Percentiles rank a stretch among this genome's conserved stretches.
phyloP scores from a whole-genome alignment of 768 basidiomycete genomes.

The Rickenella mellea region DNA sequence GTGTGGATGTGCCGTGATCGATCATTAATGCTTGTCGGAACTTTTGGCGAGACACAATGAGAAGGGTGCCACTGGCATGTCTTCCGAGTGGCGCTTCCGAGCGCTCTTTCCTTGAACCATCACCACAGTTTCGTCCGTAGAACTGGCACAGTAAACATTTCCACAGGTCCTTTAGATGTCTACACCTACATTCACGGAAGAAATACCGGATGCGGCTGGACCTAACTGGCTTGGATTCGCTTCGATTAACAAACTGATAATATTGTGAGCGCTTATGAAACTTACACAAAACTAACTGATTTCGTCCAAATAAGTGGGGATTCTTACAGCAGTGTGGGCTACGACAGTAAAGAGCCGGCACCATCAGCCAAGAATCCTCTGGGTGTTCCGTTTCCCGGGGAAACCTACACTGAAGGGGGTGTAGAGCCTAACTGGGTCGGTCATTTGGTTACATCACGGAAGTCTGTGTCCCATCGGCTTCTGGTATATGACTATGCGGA shows the following conservation, averaged over 20 bases:
- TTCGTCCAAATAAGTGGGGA: slow-evolving; percentile 40
- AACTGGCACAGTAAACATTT: no score
- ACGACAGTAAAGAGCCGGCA: slow-evolving; percentile 6
- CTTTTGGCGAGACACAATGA: no score
- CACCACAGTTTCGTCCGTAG: no score
- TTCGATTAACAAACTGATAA: slow-evolving; percentile 31
- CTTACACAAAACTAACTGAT: not conserved
- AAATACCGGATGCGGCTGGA: no score
- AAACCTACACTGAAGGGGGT: slow-evolving; percentile 32
- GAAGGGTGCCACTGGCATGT: no score
- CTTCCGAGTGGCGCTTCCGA: no score
- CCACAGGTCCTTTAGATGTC: no score
- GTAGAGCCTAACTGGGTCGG: slow-evolving; percentile 55
- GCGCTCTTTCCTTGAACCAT: no score
- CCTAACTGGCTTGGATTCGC: slow-evolving; percentile 35
- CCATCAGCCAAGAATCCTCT: slow-evolving; percentile 35
- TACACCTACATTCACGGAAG: no score
- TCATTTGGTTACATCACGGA: slow-evolving; percentile 31
- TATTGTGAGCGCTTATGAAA: slow-evolving; percentile 37
- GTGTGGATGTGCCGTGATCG: no score
- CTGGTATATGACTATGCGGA: slow-evolving; percentile 51
- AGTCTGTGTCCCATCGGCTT: slow-evolving; percentile 13
- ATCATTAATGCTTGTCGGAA: no score
- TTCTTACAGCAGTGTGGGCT: slow-evolving; percentile 37
- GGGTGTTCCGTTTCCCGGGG: slow-evolving; percentile 42